Evolutionary conservation across 306 rosid species (phyloP).

Genomic region (Fagus sylvatica): DNA sequence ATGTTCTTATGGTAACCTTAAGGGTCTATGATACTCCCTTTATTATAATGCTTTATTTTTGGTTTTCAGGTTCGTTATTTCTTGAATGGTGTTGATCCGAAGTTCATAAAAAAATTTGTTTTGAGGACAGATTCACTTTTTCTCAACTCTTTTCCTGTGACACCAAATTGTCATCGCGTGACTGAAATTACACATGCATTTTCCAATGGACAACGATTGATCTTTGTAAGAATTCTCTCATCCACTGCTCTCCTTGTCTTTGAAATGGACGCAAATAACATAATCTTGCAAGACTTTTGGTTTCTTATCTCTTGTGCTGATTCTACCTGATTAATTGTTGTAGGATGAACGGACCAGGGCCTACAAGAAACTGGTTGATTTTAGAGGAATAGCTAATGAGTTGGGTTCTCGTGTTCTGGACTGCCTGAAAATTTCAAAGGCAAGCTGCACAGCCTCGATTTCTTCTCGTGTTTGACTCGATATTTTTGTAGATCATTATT

Average conservation of each 20-base stretch:
- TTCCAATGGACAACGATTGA: slow-evolving; percentile 59
- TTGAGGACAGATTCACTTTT: slow-evolving; percentile 47
- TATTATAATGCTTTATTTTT: slow-evolving; percentile 15
- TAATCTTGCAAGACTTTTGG: slow-evolving; percentile 3
- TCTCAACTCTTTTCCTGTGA: slow-evolving; percentile 66
- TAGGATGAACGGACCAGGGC: slow-evolving; percentile 85
- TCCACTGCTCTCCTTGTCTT: slow-evolving; percentile 13
- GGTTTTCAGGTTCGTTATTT: slow-evolving; percentile 65
- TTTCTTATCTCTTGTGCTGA: slow-evolving; percentile 28
- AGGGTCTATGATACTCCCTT: slow-evolving; percentile 3
- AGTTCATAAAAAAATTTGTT: slow-evolving; percentile 57
- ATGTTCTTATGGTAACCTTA: slow-evolving; percentile 15
- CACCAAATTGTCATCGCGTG: slow-evolving; percentile 87
- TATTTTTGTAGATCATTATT: slow-evolving; percentile 6
- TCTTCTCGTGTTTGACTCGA: slow-evolving; percentile 16
- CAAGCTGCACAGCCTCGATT: slow-evolving; percentile 32
- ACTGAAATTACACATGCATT: slow-evolving; percentile 61
- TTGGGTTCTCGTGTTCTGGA: slow-evolving; percentile 79
- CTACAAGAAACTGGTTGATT: slow-evolving; percentile 73
- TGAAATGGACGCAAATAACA: slow-evolving; percentile 15
- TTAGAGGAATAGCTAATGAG: slow-evolving; percentile 78
- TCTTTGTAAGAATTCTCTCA: slow-evolving; percentile 57
- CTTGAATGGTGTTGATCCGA: slow-evolving; percentile 64
- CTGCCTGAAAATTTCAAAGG: slow-evolving; percentile 86
- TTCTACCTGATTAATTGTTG: slow-evolving; percentile 32